Conservation (phyloP, 306 rosid species). For the Vicia faba region DNA sequence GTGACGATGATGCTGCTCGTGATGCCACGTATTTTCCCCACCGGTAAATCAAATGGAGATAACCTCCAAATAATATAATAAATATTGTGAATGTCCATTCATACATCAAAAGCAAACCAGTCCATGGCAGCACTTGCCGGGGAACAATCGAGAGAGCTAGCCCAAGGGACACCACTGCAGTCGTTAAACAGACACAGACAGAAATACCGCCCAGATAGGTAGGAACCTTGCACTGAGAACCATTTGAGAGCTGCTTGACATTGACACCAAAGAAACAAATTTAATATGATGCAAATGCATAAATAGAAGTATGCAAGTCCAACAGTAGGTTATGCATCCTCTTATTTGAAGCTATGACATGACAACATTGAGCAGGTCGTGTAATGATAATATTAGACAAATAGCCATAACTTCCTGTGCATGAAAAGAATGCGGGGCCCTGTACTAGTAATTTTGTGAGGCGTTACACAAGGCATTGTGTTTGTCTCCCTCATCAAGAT, state of each 20-base stretch:
- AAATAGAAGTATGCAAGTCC: constrained; percentile 24
- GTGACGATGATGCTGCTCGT: constrained; percentile 52
- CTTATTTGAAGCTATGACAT: constrained; percentile 31
- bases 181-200: constrained; percentile 59
- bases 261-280: constrained; percentile 37
- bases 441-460: constrained; percentile 1
- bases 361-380: constrained; percentile 18
- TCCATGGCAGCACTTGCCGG: constrained; percentile 95
- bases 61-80: constrained; percentile 76
- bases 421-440: constrained; percentile 21
- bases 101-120: constrained; percentile 94
- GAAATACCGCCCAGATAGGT: constrained; percentile 82
- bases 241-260: constrained; percentile 45
- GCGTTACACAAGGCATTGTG: constrained; percentile 12
- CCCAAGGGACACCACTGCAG: constrained; percentile 65
- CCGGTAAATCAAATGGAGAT: constrained; percentile 64
- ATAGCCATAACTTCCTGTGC: constrained; percentile 1
- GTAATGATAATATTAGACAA: constrained; percentile 26
- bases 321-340: constrained; percentile 25
- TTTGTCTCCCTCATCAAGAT: constrained; percentile 22
- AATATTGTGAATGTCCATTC: constrained; percentile 92
- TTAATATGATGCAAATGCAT: constrained; percentile 30
- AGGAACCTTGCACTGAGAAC: constrained; percentile 71
- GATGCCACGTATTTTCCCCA: constrained; percentile 74
- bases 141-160: constrained; percentile 74